Evolutionary conservation across 345 rosid genomes (phyloP), one percentile per base, ranked within the genome.

Genomic region (Murraya paniculata): DNA sequence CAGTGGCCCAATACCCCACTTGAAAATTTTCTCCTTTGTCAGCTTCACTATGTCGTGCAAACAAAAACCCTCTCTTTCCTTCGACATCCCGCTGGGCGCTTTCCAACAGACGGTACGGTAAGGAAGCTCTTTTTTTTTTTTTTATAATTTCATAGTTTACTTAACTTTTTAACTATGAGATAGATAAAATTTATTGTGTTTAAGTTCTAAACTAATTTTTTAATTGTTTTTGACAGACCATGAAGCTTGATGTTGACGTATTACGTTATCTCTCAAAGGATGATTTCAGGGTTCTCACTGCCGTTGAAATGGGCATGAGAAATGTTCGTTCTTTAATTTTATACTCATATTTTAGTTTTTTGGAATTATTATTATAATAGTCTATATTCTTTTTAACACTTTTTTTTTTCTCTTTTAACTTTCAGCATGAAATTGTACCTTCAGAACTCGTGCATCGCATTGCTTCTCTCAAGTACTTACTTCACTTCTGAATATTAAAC

Each of bases 261-360:
- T 84, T 94, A 81, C 82, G 98, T 68, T 94, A 92, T 72, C 89
- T 96, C 25, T 90, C 95, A 2, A 94, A 90, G 77, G 99, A 92
- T 81, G 97, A 96, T 84, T 94, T 96, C 77, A 89, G 92, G 86
- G 95, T 96, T 86, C 91, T 96, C 62, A 92, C 98, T 8, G 97
- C 97, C 0, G 98, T 95, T 7, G 98, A 95, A 81, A 87, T 90
- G 99, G 99, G 97, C 81, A 92, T 89, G 98, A 81, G 98, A 72
- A 93, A 93, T 73, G 97, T 94, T 2, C 24, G 91, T 85, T 22
- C 58, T 33, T 38, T 14, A 10, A 4, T 38, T 25, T 14, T 16
- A 7, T n/a, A 9, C 16, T 1, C 28, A 18, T 30, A 25, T 70
- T 27, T 38, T 41, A 41, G 4, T 41, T 16, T 61, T 36, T 38